Evolutionary conservation across 306 rosid genomes (phyloP).

Genomic region (Quercus parvula): DNA sequence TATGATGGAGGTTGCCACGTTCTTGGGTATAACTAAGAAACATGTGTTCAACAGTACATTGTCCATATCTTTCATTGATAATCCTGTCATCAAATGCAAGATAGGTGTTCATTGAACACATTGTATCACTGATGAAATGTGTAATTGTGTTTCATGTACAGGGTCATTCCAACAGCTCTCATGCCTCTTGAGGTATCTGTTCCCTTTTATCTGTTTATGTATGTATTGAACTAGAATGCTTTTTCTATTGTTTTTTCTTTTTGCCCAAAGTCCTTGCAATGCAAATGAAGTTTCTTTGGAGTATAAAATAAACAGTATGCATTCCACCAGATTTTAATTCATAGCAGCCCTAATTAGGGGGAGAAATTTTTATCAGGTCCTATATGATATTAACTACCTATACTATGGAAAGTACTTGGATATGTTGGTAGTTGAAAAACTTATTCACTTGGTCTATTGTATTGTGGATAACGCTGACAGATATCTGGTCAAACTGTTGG

Average conservation of each 20-base stretch:
- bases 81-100: neutral
- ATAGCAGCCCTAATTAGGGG: neutral
- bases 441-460: conserved; percentile 10
- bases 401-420: conserved; percentile 13
- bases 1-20: conserved; percentile 91
- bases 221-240: conserved; percentile 1
- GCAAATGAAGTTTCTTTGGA: neutral
- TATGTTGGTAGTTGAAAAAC: conserved; percentile 8
- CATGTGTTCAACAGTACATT: conserved; percentile 7
- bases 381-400: conserved; percentile 1
- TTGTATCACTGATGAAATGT: conserved; percentile 11
- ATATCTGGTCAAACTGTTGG: conserved; percentile 91
- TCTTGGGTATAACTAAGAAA: conserved; percentile 56
- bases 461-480: conserved; percentile 43
- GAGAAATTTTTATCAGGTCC: conserved; percentile 2
- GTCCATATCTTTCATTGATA: neutral
- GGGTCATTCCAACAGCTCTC: conserved; percentile 91
- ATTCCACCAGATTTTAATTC: conserved; percentile 10
- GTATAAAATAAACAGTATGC: neutral
- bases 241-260: neutral
- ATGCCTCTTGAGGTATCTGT: conserved; percentile 83
- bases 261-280: neutral
- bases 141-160: conserved; percentile 33
- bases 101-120: conserved; percentile 11
- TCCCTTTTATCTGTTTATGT: conserved; percentile 8